phyloP scores from a whole-genome alignment of 345 rosid genomes.

The Eucalyptus polybractea region DNA sequence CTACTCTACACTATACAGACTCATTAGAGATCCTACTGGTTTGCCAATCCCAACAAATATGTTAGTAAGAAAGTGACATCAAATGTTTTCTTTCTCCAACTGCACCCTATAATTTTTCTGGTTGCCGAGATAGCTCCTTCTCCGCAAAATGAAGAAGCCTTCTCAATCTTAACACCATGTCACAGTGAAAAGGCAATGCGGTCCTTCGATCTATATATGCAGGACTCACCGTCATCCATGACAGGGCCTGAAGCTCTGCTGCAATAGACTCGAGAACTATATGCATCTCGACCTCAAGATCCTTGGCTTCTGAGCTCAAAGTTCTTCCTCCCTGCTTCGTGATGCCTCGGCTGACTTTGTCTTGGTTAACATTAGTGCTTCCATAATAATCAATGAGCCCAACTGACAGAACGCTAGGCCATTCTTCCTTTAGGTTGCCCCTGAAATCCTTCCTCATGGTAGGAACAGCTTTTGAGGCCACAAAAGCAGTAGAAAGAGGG shows the following conservation, averaged over 20 bases:
- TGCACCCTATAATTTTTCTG: slow-evolving; percentile 19
- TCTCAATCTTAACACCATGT: slow-evolving; percentile 90
- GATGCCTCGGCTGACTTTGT: slow-evolving; percentile 34
- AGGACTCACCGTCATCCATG: slow-evolving; percentile 97
- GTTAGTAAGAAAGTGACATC: not conserved
- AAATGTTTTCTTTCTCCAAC: not conserved
- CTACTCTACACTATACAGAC: not conserved
- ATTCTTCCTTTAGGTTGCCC: slow-evolving; percentile 66
- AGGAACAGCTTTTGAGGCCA: slow-evolving; percentile 85
- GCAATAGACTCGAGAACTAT: slow-evolving; percentile 69
- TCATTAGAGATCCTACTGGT: not conserved
- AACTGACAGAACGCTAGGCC: slow-evolving; percentile 90
- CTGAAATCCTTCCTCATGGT: slow-evolving; percentile 68
- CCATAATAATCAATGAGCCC: slow-evolving; percentile 88
- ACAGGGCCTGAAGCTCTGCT: slow-evolving; percentile 94
- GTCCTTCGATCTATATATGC: slow-evolving; percentile 78
- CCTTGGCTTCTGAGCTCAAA: slow-evolving; percentile 45
- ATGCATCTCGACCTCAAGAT: slow-evolving; percentile 66
- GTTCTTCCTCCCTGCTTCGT: slow-evolving; percentile 54
- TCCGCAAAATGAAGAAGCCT: slow-evolving; percentile 98
- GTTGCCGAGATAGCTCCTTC: slow-evolving; percentile 46
- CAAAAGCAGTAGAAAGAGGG: slow-evolving; percentile 85
- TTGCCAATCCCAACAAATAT: not conserved
- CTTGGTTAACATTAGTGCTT: slow-evolving; percentile 34
- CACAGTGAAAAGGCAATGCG: slow-evolving; percentile 87